Conservation (phyloP, 83 land plant species). For the Picea mariana region DNA sequence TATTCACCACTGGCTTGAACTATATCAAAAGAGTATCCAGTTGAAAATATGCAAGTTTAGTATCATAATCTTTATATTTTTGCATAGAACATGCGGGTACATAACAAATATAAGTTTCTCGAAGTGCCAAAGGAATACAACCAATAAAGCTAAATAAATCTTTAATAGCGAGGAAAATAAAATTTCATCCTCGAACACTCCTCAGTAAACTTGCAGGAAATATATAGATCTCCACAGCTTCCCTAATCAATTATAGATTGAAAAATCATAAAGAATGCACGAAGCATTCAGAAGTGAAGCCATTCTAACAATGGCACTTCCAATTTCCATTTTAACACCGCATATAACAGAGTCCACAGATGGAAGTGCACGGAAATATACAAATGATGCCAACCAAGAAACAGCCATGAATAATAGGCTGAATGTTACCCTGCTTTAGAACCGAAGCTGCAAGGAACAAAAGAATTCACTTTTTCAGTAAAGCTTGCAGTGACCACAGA, state of each 20-base stretch:
- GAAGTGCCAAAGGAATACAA: neutral
- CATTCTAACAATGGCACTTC: neutral
- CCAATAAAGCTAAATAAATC: neutral
- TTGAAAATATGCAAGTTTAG: no score
- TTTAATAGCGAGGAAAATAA: neutral
- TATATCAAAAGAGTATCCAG: no score
- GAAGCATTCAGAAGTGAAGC: neutral
- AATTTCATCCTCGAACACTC: conserved; percentile 2
- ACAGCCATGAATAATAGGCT: neutral
- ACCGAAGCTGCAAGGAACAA: neutral
- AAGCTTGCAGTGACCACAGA: neutral
- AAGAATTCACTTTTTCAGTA: neutral
- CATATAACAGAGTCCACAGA: neutral
- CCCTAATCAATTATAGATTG: neutral
- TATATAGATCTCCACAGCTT: neutral
- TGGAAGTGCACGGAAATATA: neutral
- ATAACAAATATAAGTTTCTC: no score
- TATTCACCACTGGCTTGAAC: no score
- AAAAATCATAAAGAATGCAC: neutral
- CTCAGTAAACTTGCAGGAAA: neutral
- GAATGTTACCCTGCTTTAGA: neutral
- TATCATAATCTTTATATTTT: no score
- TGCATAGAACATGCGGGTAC: no score
- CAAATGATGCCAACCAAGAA: neutral
- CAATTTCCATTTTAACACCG: neutral